These are phyloP conservation scores for Ophiostoma perfectum DNA, from an alignment of 2,329 filamentous ascomycete genomes.

Conservation along the genomic window DNA sequence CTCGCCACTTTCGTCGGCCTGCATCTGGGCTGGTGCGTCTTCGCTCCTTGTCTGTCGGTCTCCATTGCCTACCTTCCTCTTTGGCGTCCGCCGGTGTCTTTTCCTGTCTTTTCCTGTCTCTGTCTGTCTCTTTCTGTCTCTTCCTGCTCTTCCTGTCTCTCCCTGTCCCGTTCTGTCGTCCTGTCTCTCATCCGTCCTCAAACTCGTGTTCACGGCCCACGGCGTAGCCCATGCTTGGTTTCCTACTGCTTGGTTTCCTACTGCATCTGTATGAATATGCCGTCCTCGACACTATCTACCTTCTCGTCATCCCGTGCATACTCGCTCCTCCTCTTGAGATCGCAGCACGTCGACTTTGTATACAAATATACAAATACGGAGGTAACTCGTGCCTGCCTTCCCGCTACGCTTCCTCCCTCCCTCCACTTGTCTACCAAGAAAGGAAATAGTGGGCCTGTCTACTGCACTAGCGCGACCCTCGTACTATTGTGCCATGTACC, in stretches of 20 bases:
- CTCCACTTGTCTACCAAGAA: conserved; percentile 20
- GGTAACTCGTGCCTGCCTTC: background rate
- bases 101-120: background rate
- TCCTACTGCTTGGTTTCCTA: no score
- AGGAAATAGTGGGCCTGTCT: conserved; percentile 20
- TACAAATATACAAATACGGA: background rate
- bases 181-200: no score
- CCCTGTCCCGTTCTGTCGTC: no score
- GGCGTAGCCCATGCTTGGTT: no score
- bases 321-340: background rate
- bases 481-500: conserved; percentile 8
- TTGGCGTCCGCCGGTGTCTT: background rate
- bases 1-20: conserved; percentile 4
- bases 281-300: no score
- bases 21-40: background rate
- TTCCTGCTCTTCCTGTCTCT: background rate
- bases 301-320: background rate
- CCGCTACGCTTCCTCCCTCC: background rate
- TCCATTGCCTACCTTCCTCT: background rate
- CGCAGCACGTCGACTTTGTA: background rate
- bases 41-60: background rate
- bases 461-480: conserved; percentile 21
- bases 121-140: background rate
- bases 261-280: no score
- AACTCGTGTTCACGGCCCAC: no score